A percentile compares a stretch with the other conserved stretches of the same genome.
Evolutionary conservation across 148 eudicot species (phyloP).

Genomic region (Amaranthus hypochondriacus): DNA sequence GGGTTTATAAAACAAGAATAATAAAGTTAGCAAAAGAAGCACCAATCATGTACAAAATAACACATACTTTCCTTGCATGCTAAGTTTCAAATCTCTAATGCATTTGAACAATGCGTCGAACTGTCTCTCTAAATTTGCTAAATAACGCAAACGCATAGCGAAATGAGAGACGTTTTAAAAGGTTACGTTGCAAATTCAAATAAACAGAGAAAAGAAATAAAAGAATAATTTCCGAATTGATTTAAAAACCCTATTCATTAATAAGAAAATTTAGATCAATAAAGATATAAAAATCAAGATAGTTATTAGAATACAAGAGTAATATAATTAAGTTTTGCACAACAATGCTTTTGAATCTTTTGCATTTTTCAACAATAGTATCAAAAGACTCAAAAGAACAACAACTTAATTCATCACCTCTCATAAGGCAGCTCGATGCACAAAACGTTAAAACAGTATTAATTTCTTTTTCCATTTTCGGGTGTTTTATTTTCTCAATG

Average conservation of each 20-base stretch:
- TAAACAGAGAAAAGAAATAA: neutral
- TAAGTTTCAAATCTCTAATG: constrained; percentile 11
- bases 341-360: constrained; percentile 8
- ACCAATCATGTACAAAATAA: neutral
- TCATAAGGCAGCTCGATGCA: constrained; percentile 7
- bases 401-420: neutral
- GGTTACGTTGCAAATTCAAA: neutral
- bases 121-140: too few relatives aligned
- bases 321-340: neutral
- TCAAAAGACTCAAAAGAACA: constrained; percentile 18
- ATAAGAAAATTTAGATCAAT: constrained; percentile 9
- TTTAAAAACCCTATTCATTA: constrained; percentile 17
- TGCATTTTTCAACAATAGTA: constrained; percentile 17
- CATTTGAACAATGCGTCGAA: neutral
- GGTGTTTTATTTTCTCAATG: constrained; percentile 25
- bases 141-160: neutral
- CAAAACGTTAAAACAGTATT: neutral
- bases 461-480: neutral
- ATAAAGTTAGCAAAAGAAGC: neutral
- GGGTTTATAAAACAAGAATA: neutral
- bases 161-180: neutral
- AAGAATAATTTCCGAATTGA: neutral
- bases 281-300: constrained; percentile 13
- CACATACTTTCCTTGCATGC: constrained; percentile 30
- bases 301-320: constrained; percentile 14